Evolutionary conservation across 805 yeast species (phyloP).

Genomic region (Metschnikowia peoriensis): DNA sequence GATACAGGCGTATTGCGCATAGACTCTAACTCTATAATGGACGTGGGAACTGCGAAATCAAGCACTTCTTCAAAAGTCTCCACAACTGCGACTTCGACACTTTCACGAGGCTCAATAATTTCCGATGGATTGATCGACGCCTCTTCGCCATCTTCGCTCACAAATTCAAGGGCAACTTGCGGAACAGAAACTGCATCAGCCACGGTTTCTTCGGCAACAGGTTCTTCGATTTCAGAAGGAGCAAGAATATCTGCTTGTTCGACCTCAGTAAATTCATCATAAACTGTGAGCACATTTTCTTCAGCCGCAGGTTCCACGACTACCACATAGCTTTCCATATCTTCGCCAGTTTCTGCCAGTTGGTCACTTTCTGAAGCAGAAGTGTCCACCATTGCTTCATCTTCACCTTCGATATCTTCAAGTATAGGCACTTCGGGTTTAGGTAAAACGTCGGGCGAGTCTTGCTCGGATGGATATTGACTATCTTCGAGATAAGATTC

Average conservation of each 20-base stretch:
- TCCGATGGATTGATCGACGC: constrained; percentile 4
- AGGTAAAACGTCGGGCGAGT: not conserved
- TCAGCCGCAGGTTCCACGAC: constrained; percentile 10
- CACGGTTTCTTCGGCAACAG: not conserved
- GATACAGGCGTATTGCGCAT: constrained; percentile 7
- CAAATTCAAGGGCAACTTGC: constrained; percentile 1
- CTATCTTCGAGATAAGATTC: too few relatives aligned
- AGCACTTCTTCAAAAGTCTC: constrained; percentile 12
- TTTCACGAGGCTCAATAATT: constrained; percentile 14
- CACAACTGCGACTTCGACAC: not conserved
- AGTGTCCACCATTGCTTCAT: too few relatives aligned
- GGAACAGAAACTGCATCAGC: not conserved
- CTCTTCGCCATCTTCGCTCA: constrained; percentile 1
- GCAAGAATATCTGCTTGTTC: constrained; percentile 3
- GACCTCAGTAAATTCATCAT: constrained; percentile 14
- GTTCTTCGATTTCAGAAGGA: constrained; percentile 16
- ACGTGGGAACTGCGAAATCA: constrained; percentile 11
- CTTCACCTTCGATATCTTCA: not conserved
- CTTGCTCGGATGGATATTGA: not conserved
- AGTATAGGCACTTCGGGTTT: constrained; percentile 13
- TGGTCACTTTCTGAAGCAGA: not conserved
- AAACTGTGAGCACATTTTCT: constrained; percentile 10
- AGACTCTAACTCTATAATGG: constrained; percentile 13
- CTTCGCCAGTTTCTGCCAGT: not conserved
- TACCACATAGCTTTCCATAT: not conserved